Percentiles rank a stretch among this genome's conserved stretches.
These are phyloP conservation scores for Lactarius tabidus DNA, from an alignment of 768 basidiomycete species.

Conservation along the genomic window DNA sequence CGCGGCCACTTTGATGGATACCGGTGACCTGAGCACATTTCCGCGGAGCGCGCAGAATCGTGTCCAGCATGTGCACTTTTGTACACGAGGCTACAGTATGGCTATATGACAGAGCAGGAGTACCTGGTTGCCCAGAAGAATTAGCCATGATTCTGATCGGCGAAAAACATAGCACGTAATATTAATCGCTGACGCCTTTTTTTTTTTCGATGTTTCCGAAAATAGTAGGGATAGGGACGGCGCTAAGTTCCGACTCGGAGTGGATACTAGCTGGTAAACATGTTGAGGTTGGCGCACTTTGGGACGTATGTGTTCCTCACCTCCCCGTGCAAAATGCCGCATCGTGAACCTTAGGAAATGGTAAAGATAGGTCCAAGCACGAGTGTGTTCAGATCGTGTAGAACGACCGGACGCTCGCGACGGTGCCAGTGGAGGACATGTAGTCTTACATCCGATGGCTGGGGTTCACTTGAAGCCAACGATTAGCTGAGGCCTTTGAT, in stretches of 20 bases:
- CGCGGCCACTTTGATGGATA: not conserved
- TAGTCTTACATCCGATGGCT: not conserved
- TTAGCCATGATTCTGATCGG: not conserved
- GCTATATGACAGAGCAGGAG: not conserved
- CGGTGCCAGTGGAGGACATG: not conserved
- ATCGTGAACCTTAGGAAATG: not conserved
- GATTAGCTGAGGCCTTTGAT: not conserved
- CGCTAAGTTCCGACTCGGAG: no score
- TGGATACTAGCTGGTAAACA: no score
- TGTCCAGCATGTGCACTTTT: not conserved
- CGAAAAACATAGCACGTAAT: not conserved
- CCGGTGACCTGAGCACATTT: not conserved
- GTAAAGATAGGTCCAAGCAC: not conserved
- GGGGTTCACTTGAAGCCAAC: not conserved
- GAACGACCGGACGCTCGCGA: no score
- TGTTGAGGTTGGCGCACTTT: not conserved
- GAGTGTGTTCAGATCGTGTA: not conserved
- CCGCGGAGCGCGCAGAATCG: not conserved
- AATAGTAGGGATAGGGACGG: not conserved
- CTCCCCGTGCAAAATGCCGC: not conserved
- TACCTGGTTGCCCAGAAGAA: not conserved
- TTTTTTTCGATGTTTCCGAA: no score
- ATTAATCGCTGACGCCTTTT: not conserved
- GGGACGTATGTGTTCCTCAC: not conserved
- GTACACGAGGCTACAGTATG: not conserved